These are phyloP conservation scores for Quercus mongolica DNA, from an alignment of 306 rosid species.

Conservation along the genomic window DNA sequence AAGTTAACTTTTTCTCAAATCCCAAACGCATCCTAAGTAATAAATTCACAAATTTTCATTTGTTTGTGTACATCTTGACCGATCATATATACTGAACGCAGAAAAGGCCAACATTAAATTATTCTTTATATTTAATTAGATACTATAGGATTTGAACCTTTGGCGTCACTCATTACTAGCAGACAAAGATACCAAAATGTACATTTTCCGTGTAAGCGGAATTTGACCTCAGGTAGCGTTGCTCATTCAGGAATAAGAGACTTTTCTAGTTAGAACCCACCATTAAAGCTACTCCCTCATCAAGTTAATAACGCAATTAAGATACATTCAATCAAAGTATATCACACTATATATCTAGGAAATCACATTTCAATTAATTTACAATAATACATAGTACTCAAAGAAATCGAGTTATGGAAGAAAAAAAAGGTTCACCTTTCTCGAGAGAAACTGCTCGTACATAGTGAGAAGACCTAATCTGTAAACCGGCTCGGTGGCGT, in stretches of 20 bases:
- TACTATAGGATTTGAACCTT: too few species aligned
- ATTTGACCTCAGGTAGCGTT: too few species aligned
- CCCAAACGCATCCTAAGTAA: background rate
- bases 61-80: background rate
- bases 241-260: too few species aligned
- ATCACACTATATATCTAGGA: background rate
- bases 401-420: background rate
- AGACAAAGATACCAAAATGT: too few species aligned
- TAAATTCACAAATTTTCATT: background rate
- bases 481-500: conserved; percentile 81
- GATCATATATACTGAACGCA: background rate
- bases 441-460: conserved; percentile 84
- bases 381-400: too few species aligned
- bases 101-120: background rate
- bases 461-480: conserved; percentile 89
- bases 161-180: too few species aligned
- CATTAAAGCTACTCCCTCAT: background rate
- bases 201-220: too few species aligned
- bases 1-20: too few species aligned
- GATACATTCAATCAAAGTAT: too few species aligned
- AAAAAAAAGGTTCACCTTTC: conserved; percentile 56
- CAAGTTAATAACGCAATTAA: background rate
- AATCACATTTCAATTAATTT: background rate
- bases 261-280: too few species aligned
- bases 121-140: too few species aligned